These are phyloP conservation scores for Coemansia sp. DNA, from an alignment of 192 early-diverging fungal genomes.

Conservation along the genomic window DNA sequence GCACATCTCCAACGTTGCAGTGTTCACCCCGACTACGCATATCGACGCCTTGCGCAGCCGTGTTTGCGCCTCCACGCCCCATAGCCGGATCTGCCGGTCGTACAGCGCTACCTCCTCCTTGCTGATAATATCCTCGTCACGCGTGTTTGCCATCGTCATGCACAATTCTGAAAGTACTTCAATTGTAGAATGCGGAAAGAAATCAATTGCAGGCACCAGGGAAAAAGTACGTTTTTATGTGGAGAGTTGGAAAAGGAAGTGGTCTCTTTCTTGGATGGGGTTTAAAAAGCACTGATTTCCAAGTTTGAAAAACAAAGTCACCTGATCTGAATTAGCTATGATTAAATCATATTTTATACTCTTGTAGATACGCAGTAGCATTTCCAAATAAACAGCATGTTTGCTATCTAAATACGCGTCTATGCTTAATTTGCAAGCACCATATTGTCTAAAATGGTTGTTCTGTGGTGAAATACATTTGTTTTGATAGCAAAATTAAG, in stretches of 20 bases:
- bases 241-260: too few relatives aligned
- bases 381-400: neutral
- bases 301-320: too few relatives aligned
- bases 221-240: too few relatives aligned
- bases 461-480: neutral
- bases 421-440: neutral
- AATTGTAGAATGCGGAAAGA: neutral
- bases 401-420: neutral
- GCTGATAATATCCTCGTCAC: slow-evolving; percentile 22
- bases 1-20: slow-evolving; percentile 79
- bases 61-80: slow-evolving; percentile 93
- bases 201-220: too few relatives aligned
- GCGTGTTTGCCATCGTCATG: neutral
- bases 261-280: too few relatives aligned
- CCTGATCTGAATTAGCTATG: neutral
- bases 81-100: slow-evolving; percentile 96
- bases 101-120: slow-evolving; percentile 91
- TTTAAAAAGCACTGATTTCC: too few relatives aligned
- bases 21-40: slow-evolving; percentile 69
- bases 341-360: neutral
- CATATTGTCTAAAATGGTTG: neutral
- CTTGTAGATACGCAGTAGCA: neutral
- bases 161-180: neutral
- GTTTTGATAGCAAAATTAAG: neutral
- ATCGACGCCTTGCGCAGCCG: slow-evolving; percentile 79